Evolutionary conservation across 2,329 filamentous ascomycete species (phyloP).

Genomic region (Exophiala sp.): DNA sequence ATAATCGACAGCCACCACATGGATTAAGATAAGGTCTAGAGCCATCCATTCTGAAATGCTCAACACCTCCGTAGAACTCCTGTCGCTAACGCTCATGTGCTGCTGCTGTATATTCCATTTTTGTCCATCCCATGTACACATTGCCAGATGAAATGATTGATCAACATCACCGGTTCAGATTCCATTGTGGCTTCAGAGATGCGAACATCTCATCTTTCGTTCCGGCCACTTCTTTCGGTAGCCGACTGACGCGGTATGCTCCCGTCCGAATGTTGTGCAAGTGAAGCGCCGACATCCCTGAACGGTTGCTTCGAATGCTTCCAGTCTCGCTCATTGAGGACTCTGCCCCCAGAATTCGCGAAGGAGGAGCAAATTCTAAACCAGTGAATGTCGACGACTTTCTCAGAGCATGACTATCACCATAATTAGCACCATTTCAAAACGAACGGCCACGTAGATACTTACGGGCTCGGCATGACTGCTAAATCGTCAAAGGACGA

Average conservation of each 20-base stretch:
- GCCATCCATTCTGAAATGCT: neutral
- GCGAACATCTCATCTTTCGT: conserved; percentile 64
- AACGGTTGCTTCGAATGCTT: conserved; percentile 65
- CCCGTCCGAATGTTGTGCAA: conserved; percentile 71
- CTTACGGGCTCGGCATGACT: conserved; percentile 86
- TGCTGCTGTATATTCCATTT: neutral
- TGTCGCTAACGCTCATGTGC: conserved; percentile 17
- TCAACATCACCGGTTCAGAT: conserved; percentile 38
- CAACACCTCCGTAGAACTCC: conserved; percentile 10
- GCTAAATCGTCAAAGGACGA: conserved; percentile 84
- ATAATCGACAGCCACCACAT: no score
- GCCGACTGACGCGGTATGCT: conserved; percentile 79
- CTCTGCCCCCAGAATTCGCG: conserved; percentile 44
- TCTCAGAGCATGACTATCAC: conserved; percentile 43
- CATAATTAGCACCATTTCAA: conserved; percentile 9
- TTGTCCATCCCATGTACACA: neutral
- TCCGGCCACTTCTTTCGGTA: conserved; percentile 78
- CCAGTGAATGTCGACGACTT: conserved; percentile 49
- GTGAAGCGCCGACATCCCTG: conserved; percentile 70
- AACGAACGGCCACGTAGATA: conserved; percentile 32
- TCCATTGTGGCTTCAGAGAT: conserved; percentile 57
- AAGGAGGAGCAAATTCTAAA: conserved; percentile 49
- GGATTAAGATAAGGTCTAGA: no score
- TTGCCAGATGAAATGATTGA: neutral
- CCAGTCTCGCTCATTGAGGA: conserved; percentile 42